Conservation (phyloP, 805 yeast species). For the Candida quercuum region DNA sequence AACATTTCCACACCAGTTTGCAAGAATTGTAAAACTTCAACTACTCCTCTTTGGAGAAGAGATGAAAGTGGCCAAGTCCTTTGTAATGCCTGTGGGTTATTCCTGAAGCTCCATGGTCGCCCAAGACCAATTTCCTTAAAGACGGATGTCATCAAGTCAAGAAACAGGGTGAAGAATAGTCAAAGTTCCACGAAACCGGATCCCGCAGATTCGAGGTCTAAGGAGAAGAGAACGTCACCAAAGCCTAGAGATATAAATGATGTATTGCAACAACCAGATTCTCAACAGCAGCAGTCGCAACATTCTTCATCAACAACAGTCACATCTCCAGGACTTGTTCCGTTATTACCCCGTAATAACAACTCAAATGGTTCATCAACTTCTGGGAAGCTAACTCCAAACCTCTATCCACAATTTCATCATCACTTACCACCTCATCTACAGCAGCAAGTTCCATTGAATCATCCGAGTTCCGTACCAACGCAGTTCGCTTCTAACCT, state of each 20-base stretch:
- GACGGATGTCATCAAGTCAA: constrained; percentile 86
- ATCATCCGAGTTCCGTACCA: constrained; percentile 65
- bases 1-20: constrained; percentile 68
- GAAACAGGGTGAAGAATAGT: constrained; percentile 65
- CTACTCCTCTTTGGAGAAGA: constrained; percentile 93
- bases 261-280: background rate
- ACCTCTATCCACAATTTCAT: constrained; percentile 14
- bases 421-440: constrained; percentile 26
- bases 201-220: constrained; percentile 18
- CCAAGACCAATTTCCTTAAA: constrained; percentile 88
- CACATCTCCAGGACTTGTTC: constrained; percentile 34
- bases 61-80: constrained; percentile 88
- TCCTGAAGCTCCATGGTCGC: constrained; percentile 84
- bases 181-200: constrained; percentile 10
- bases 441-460: constrained; percentile 24
- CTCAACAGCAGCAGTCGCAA: background rate
- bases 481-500: constrained; percentile 65
- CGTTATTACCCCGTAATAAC: constrained; percentile 34
- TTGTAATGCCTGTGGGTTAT: constrained; percentile 92
- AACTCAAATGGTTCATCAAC: constrained; percentile 6
- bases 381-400: constrained; percentile 12
- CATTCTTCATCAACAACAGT: constrained; percentile 1
- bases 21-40: constrained; percentile 86
- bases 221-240: constrained; percentile 11
- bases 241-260: constrained; percentile 1